Evolutionary conservation across 139 green algal genomes (phyloP), one percentile per base, ranked within the genome.

Genomic region (Medakamo hakoo): DNA sequence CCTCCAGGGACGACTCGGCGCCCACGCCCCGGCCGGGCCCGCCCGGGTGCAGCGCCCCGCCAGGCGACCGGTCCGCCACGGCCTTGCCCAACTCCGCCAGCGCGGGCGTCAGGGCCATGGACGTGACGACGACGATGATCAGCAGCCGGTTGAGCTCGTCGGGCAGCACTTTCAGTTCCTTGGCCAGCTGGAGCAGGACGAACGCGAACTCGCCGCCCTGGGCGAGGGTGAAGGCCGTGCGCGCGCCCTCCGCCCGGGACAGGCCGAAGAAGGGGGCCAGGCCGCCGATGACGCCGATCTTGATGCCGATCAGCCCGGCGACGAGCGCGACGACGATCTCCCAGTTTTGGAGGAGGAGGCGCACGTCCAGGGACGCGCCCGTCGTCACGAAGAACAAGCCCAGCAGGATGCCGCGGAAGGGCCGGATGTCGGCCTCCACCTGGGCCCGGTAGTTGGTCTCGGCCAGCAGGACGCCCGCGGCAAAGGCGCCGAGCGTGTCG

Each of bases 161-260:
- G 2, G 89, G 89, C 63, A 94, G 76, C 18, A 93, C 71, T 30
- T 84, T 72, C 5, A 95, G 79, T 67, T 84, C 68, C 30, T 79
- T 75, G 30, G 88, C 88, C 25, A 96, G 76, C 4, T 80, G 81
- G 49, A 98, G 84, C 64, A 97, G 81, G 60, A 98, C 91, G 73
- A 98, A 98, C 4, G 91, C 91, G 79, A 98, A 97, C 82, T 98
- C 91, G 2, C 91, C 91, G n/a, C 91, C 91, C 73, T 97, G 90
- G 19, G 68, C 74, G 26, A 97, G 77, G 58, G 94, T 57, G 70
- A 97, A 86, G n/a, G 80, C 91, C 2, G 83, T 92, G 63, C 83
- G 75, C 27, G 96, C 74, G 62, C 61, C 72, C 70, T 97, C 90
- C 28, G 66, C 62, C 60, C 65, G 70, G 55, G 67, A 80, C 1